Conservation (phyloP, 768 basidiomycete species). For the Phanerochaete carnosa region DNA sequence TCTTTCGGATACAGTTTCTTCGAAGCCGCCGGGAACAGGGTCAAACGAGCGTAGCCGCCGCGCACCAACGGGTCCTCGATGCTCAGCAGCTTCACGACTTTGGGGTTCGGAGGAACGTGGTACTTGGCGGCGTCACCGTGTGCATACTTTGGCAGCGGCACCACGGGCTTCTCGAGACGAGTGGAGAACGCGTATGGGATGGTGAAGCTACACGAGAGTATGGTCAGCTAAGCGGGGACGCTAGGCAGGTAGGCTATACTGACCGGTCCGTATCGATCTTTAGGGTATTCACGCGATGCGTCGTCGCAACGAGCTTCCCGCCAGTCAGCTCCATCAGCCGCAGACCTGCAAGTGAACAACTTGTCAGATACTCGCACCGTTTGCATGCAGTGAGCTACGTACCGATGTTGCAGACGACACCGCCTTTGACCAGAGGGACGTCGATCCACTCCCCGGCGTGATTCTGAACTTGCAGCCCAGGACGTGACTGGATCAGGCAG, state of each 20-base stretch:
- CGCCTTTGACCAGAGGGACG: conserved; percentile 26
- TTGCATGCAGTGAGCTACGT: too few species aligned
- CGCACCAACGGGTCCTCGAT: conserved; percentile 24
- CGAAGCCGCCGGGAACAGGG: conserved; percentile 23
- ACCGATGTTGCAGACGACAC: conserved; percentile 30
- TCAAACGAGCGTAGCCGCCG: conserved; percentile 6
- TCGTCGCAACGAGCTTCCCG: too few species aligned
- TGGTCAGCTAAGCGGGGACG: too few species aligned
- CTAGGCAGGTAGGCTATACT: too few species aligned
- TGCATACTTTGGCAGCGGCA: conserved; percentile 23
- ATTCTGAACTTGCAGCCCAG: conserved; percentile 28
- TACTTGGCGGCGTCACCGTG: conserved; percentile 20
- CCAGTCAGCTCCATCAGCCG: too few species aligned
- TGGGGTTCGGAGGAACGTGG: conserved; percentile 24
- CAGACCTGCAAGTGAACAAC: too few species aligned
- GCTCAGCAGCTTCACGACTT: conserved; percentile 22
- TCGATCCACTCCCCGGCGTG: conserved; percentile 27
- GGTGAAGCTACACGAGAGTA: too few species aligned
- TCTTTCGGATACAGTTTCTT: conserved; percentile 20
- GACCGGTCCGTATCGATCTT: too few species aligned
- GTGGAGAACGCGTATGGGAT: conserved; percentile 29
- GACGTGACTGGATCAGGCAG: conserved; percentile 27
- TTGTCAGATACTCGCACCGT: too few species aligned
- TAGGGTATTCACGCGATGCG: too few species aligned
- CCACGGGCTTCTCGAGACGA: conserved; percentile 23